Evolutionary conservation across 2,329 filamentous ascomycete species (phyloP), one percentile per base, ranked within the genome.

Genomic region (Elsinoe fawcettii): DNA sequence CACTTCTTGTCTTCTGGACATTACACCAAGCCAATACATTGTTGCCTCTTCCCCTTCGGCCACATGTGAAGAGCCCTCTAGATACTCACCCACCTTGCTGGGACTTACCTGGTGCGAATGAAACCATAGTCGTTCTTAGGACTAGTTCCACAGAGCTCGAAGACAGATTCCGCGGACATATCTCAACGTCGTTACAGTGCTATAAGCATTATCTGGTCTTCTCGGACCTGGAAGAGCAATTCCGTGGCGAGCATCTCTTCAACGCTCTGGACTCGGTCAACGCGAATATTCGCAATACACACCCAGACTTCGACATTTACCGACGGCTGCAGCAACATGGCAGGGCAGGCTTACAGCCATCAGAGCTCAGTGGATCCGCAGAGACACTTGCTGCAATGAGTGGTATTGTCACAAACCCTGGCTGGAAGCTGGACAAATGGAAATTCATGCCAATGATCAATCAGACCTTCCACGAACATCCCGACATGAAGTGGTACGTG

Each of bases 401-500:
- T 30, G 67, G 66, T 5, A 67, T 68, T 55, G 59, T 44, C n/a
- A 60, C 66, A 27, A 68, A 69, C 53, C 62, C 66, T 8, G 67
- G 67, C 41, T 70, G 68, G 66, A 61, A 64, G 16, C 63, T 70
- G 1, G 68, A 70, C 59, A 79, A 78, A 63, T 81, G 75, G 71
- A 81, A 81, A 63, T 81, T 80, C 59, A 63, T 81, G 27, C 77
- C 79, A 22, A 79, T 78, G 71, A 68, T 80, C 3, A 62, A 65
- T 36, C 58, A 59, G 16, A 66, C 65, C 1, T 51, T 60, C 11
- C 43, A 58, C 1, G 65, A 70, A 37, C 65, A 67, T 39, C 75
- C 75, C 1, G 67, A 78, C 23, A 77, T 77, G 51, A 78, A 76
- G 57, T 84, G 81, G 81, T 83, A 77, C 60, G 69, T 81, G 53